Evolutionary conservation across 2,329 filamentous ascomycete species (phyloP).

Genomic region (Cercospora beticola): DNA sequence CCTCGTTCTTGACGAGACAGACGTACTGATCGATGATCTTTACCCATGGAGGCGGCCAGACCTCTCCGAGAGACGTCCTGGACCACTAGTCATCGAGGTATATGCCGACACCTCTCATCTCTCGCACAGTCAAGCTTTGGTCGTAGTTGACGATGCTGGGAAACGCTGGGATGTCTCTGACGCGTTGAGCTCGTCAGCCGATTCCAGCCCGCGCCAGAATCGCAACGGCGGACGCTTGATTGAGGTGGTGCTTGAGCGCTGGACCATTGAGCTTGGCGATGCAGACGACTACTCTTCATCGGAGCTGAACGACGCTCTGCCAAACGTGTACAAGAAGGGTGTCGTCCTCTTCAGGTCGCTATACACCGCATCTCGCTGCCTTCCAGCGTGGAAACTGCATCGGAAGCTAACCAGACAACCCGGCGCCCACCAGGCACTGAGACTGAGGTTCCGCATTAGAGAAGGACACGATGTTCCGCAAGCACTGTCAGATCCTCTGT

Average conservation of each 20-base stretch:
- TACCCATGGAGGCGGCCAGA: slow-evolving; percentile 78
- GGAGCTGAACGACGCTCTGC: slow-evolving; percentile 62
- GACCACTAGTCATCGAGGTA: slow-evolving; percentile 84
- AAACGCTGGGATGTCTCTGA: slow-evolving; percentile 92
- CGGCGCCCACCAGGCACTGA: slow-evolving; percentile 60
- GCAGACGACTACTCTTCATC: slow-evolving; percentile 54
- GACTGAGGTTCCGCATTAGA: slow-evolving; percentile 76
- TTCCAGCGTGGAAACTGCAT: slow-evolving; percentile 84
- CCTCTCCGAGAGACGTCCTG: slow-evolving; percentile 72
- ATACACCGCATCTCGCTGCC: slow-evolving; percentile 75
- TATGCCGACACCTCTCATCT: slow-evolving; percentile 67
- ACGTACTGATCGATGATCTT: slow-evolving; percentile 79
- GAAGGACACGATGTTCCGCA: slow-evolving; percentile 54
- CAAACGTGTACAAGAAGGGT: slow-evolving; percentile 94
- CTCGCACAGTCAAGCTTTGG: slow-evolving; percentile 80
- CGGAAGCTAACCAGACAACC: slow-evolving; percentile 71
- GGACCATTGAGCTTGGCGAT: slow-evolving; percentile 79
- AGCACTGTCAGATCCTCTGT: slow-evolving; percentile 65
- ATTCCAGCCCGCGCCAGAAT: slow-evolving; percentile 47
- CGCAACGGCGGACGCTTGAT: slow-evolving; percentile 48
- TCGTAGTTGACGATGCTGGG: slow-evolving; percentile 82
- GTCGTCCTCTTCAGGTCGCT: slow-evolving; percentile 92
- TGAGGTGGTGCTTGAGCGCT: slow-evolving; percentile 85
- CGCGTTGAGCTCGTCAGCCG: slow-evolving; percentile 66
- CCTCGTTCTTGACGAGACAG: slow-evolving; percentile 88